Evolutionary conservation across 106 monocot genomes (phyloP), one percentile per base, ranked within the genome.

Genomic region (Apostasia shenzhenica): DNA sequence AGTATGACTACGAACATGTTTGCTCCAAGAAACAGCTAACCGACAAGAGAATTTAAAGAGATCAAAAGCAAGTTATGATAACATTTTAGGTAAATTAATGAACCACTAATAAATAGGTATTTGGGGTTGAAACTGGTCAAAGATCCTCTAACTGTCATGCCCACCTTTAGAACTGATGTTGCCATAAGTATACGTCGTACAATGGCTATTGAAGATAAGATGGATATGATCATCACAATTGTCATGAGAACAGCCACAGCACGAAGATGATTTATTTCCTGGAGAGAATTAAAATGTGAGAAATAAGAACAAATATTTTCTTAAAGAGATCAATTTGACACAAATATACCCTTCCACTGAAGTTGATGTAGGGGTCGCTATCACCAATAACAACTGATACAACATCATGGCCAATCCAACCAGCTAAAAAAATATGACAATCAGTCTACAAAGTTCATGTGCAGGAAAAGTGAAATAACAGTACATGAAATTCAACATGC

Each of bases 331-430:
- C 13, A 54, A 41, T 54, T 40, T 12, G 44, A 63, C 0, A 41
- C 10, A 54, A 49, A 74, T 81, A 68, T 71, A 99, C 99, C 76
- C 99, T 78, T 26, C 86, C 99, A 72, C 70, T 81, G 49, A 83
- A 78, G 51, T 55, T 81, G 70, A 87, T 77, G 67, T 99, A 99
- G 61, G 90, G 90, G 81, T 99, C 93, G 41, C 70, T 81, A 68
- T 76, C 90, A 68, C 99, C 99, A 75, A 99, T 99, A n/a, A 99
- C 90, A 77, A 90, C 84, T 39, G 99, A 86, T 66, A 87, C 80
- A 44, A 90, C 88, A 88, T 99, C 93, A 62, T 88, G 74, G 8
- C 93, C 99, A 69, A 99, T 93, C 99, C 99, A 99, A 26, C 99
- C 99, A 84, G 99, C 99, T 99, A 70, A 73, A 81, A 69, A 47